These are phyloP conservation scores for Trichoderma asperelloides DNA, from an alignment of 495 filamentous ascomycete species.

Conservation along the genomic window DNA sequence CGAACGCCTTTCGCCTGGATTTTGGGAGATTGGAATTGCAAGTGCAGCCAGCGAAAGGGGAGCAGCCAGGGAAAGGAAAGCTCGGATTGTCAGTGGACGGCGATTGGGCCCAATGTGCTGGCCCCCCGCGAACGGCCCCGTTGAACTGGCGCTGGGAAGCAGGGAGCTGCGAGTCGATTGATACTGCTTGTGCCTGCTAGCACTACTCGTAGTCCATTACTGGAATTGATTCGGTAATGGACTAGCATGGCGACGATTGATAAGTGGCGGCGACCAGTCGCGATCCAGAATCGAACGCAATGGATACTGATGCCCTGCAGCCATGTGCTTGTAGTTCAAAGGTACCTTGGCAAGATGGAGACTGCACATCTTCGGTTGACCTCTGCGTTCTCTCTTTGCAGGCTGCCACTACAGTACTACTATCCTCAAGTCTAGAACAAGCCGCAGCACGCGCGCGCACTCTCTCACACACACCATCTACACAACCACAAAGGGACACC, in stretches of 20 bases:
- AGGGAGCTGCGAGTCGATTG: background rate
- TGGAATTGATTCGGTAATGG: slow-evolving; percentile 9
- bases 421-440: no score
- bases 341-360: background rate
- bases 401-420: background rate
- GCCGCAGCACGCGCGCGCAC: background rate
- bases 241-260: background rate
- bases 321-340: background rate
- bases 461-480: background rate
- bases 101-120: no score
- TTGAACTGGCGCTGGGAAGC: background rate
- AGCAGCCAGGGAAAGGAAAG: background rate
- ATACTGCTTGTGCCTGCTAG: background rate
- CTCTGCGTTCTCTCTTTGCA: no score
- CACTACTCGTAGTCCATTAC: background rate
- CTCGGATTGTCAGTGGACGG: no score
- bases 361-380: background rate
- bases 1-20: background rate
- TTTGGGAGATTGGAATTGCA: background rate
- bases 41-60: background rate
- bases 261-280: background rate
- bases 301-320: background rate
- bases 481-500: background rate
- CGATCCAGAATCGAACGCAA: background rate
- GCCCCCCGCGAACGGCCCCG: no score